Base-by-base conservation (phyloP, 2,329 filamentous ascomycete genomes). In the Colletotrichum sojae region DNA sequence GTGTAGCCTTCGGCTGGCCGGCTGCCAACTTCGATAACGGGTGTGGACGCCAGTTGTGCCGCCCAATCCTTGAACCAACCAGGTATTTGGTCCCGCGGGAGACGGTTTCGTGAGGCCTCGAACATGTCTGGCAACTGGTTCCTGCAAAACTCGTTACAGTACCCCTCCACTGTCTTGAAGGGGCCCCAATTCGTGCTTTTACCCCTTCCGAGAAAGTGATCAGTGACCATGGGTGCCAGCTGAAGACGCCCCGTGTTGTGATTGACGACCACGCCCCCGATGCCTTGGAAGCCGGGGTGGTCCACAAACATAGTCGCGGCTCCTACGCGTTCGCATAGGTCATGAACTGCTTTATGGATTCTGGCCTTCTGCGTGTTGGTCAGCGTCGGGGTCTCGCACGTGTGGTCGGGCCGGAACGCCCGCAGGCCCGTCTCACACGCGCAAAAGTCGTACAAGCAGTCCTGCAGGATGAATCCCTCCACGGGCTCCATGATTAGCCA, bases 401-500 rank as follows among this genome's bases (percentile, higher is more conserved):
- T 40, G 43, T 49, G n/a, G 1, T 15, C n/a, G 9, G 59, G 49
- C 16, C 31, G 22, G 22, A 66, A 46, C 10, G 62, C 62, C 2
- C 63, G 54, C 1, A 69, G 36, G 1, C 62, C 66, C 3, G 66
- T 60, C 15, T 55, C 49, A 36, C 59, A 62, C 25, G 55, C 65
- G 13, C 22, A 65, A 3, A 18, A 13, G 18, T 39, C 61, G n/a
- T 55, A 27, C n/a, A 65, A n/a, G 49, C 27, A 40, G 20, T 55
- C 56, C 31, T 45, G 62, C 6, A 71, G 48, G 9, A 56, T 25
- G 18, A 56, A 52, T 4, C 70, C 71, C 6, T 58, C 48, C 0
- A 62, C 40, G 9, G 43, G 27, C 48, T 72, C 71, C 20, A 71
- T 52, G 16, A 73, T 64, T 36, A 71, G 59, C 69, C 71, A 73